phyloP scores from a whole-genome alignment of 176 grass and related monocot species.

The Poa pratensis region DNA sequence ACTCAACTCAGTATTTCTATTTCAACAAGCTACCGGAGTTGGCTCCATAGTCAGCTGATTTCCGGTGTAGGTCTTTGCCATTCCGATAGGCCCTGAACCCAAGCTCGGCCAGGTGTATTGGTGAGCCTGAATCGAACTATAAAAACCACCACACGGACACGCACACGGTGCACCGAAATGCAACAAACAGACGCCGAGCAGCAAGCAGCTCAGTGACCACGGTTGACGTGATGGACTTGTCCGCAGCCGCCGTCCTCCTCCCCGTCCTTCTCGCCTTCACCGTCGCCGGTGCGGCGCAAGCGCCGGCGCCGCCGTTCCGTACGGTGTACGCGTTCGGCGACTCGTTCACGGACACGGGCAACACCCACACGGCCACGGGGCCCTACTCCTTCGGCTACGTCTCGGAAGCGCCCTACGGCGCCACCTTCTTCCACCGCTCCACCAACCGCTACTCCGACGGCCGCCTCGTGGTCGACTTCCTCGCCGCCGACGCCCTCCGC shows the following conservation, averaged over 20 bases:
- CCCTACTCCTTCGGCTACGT: slow-evolving; percentile 92
- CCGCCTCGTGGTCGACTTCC: slow-evolving; percentile 95
- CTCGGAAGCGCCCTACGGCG: slow-evolving; percentile 79
- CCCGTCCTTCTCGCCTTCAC: not conserved
- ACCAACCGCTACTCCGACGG: slow-evolving; percentile 99
- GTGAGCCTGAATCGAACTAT: slow-evolving; percentile 2
- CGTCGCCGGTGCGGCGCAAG: not conserved
- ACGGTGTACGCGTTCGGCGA: slow-evolving; percentile 94
- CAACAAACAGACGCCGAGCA: too few relatives aligned
- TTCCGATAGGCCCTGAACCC: not conserved
- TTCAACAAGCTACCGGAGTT: too few relatives aligned
- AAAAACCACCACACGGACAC: not conserved
- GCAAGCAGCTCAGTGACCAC: not conserved
- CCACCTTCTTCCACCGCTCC: slow-evolving; percentile 92
- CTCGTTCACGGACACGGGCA: slow-evolving; percentile 96
- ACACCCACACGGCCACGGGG: slow-evolving; percentile 71
- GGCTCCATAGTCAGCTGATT: too few relatives aligned
- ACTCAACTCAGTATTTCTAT: too few relatives aligned
- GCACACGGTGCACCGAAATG: too few relatives aligned
- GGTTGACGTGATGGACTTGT: not conserved
- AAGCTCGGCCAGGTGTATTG: not conserved
- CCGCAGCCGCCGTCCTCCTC: too few relatives aligned
- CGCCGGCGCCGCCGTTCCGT: slow-evolving; percentile 21
- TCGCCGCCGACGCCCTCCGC: slow-evolving; percentile 48
- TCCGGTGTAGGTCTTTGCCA: too few relatives aligned